Conservation (phyloP, 805 yeast genomes). For the Zygotorulaspora danielsina region DNA sequence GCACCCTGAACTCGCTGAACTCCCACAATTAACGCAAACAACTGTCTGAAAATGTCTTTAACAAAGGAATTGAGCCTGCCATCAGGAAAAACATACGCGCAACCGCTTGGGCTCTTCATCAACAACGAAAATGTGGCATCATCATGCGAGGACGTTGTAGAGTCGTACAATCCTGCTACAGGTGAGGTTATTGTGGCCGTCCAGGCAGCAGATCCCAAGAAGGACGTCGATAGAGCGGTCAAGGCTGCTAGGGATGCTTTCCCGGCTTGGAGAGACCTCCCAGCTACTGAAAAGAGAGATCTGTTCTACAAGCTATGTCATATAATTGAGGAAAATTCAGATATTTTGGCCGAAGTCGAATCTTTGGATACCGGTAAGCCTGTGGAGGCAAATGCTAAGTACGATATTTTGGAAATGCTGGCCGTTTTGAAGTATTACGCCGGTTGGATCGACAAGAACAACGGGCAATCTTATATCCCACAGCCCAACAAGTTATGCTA, state of each 20-base stretch:
- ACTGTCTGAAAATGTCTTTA: constrained; percentile 5
- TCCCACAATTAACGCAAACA: neutral
- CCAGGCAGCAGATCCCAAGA: constrained; percentile 44
- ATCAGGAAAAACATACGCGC: constrained; percentile 60
- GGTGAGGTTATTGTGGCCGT: constrained; percentile 50
- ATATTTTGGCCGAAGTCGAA: constrained; percentile 52
- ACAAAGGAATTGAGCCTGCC: constrained; percentile 48
- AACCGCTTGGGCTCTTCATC: constrained; percentile 74
- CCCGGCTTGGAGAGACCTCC: constrained; percentile 44
- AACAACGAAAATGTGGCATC: constrained; percentile 66
- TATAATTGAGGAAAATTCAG: constrained; percentile 45
- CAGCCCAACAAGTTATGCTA: constrained; percentile 51
- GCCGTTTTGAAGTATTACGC: constrained; percentile 61
- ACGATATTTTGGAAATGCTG: constrained; percentile 56
- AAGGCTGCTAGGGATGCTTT: constrained; percentile 50
- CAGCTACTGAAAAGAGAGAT: constrained; percentile 46
- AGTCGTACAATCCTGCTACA: constrained; percentile 47
- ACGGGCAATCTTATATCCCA: constrained; percentile 61
- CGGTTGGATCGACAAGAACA: constrained; percentile 69
- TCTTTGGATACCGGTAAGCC: constrained; percentile 60
- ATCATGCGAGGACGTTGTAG: constrained; percentile 40
- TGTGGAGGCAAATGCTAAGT: constrained; percentile 46
- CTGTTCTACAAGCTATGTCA: constrained; percentile 47
- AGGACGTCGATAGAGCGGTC: constrained; percentile 54
- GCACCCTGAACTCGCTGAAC: too few relatives aligned